These are phyloP conservation scores for Colletotrichum tropicicola DNA, from an alignment of 2,329 filamentous ascomycete species.

Conservation along the genomic window DNA sequence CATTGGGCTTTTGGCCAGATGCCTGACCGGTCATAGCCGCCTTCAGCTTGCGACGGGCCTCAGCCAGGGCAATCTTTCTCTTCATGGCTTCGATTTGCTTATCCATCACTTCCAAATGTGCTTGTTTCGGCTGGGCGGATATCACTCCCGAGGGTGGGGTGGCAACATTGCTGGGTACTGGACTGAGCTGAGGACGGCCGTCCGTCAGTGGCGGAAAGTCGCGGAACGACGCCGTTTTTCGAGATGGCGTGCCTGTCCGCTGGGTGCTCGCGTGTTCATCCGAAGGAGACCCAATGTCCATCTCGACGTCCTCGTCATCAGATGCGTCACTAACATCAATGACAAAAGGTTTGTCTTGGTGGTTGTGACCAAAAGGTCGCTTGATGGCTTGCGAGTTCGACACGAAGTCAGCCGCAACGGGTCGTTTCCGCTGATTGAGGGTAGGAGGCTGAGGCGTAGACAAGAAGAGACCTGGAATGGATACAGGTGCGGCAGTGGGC, in stretches of 20 bases:
- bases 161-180: conserved; percentile 40
- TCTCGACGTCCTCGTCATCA: conserved; percentile 70
- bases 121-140: conserved; percentile 41
- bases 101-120: conserved; percentile 60
- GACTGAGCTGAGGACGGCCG: conserved; percentile 49
- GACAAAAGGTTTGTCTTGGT: conserved; percentile 71
- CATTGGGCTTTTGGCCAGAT: conserved; percentile 14
- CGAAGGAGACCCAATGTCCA: conserved; percentile 69
- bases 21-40: conserved; percentile 16
- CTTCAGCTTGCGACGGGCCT: conserved; percentile 61
- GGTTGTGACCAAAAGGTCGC: conserved; percentile 69
- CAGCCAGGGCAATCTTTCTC: conserved; percentile 65
- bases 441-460: conserved; percentile 37
- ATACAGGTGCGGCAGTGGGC: conserved; percentile 16
- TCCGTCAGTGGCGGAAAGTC: conserved; percentile 56
- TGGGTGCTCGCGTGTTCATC: conserved; percentile 49
- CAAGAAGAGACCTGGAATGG: conserved; percentile 49
- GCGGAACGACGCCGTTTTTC: conserved; percentile 48
- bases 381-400: conserved; percentile 61
- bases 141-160: conserved; percentile 48
- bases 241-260: conserved; percentile 40
- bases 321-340: conserved; percentile 85
- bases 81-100: conserved; percentile 70
- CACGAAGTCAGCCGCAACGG: conserved; percentile 76
- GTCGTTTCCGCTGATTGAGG: conserved; percentile 48